phyloP scores from a whole-genome alignment of 225 moss, liverwort and hornwort species.

The Thuidium tamariscinum region DNA sequence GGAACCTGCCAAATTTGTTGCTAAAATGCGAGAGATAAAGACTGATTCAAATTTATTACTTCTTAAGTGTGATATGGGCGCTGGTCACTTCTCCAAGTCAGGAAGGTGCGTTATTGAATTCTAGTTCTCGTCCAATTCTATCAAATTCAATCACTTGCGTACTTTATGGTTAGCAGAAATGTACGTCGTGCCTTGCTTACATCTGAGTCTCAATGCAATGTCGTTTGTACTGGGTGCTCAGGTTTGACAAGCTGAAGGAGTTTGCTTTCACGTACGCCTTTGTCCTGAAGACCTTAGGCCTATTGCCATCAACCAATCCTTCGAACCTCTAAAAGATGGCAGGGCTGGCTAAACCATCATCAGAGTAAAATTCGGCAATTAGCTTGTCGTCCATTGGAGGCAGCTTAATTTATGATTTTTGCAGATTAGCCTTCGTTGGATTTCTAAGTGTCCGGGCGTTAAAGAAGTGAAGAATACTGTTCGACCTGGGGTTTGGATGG shows the following conservation, averaged over 20 bases:
- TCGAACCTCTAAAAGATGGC: slow-evolving; percentile 13
- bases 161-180: background rate
- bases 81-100: slow-evolving; percentile 91
- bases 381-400: background rate
- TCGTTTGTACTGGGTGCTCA: background rate
- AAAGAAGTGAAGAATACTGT: background rate
- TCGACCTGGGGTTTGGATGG: background rate
- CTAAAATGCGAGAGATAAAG: slow-evolving; percentile 70
- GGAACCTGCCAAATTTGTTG: slow-evolving; percentile 96
- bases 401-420: background rate
- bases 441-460: background rate
- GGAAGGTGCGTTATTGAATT: slow-evolving; percentile 48
- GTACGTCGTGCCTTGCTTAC: background rate
- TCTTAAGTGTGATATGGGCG: slow-evolving; percentile 92
- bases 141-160: background rate
- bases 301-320: slow-evolving; percentile 5
- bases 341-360: background rate
- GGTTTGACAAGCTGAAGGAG: slow-evolving; percentile 56
- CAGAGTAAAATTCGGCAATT: background rate
- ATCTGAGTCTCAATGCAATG: background rate
- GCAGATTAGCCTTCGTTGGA: background rate
- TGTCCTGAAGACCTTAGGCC: slow-evolving; percentile 34
- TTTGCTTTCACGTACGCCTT: slow-evolving; percentile 37
- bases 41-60: slow-evolving; percentile 67
- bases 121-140: background rate